These are phyloP conservation scores for Eudorina sp. DNA, from an alignment of 139 green algal species.

Conservation along the genomic window DNA sequence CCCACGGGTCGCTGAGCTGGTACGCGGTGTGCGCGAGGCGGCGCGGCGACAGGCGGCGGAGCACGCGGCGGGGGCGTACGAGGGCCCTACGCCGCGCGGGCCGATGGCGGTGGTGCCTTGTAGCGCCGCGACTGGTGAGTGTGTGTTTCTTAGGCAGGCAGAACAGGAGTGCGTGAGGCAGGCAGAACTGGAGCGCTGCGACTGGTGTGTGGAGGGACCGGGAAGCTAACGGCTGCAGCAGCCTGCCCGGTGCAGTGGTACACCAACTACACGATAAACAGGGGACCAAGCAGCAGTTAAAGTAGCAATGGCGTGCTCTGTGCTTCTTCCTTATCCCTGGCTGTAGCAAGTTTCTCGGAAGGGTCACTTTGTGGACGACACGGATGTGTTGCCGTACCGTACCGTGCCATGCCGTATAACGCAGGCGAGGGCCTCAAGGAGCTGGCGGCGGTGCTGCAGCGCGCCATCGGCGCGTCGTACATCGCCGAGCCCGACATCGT, in stretches of 20 bases:
- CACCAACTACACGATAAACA: too few species aligned
- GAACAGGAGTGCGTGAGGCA: neutral
- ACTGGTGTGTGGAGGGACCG: neutral
- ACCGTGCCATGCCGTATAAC: too few species aligned
- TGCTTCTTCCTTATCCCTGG: too few species aligned
- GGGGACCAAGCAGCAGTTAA: too few species aligned
- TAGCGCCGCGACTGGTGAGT: conserved; percentile 58
- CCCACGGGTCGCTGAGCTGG: too few species aligned
- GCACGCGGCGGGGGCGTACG: conserved; percentile 20
- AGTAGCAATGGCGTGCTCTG: too few species aligned
- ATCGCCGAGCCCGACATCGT: conserved; percentile 2
- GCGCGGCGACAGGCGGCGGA: conserved; percentile 45
- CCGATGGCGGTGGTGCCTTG: conserved; percentile 54
- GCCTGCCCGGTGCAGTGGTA: too few species aligned
- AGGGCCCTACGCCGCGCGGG: conserved; percentile 14
- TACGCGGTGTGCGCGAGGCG: conserved; percentile 37
- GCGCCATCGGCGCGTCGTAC: neutral
- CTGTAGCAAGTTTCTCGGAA: too few species aligned
- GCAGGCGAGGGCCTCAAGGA: conserved; percentile 62
- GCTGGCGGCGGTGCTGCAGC: conserved; percentile 52
- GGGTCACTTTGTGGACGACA: too few species aligned
- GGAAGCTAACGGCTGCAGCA: neutral
- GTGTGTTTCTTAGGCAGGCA: neutral
- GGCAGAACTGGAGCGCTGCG: neutral
- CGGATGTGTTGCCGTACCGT: too few species aligned